Base-by-base conservation (phyloP, 257 asterid species). In the Jasminum sambac region DNA sequence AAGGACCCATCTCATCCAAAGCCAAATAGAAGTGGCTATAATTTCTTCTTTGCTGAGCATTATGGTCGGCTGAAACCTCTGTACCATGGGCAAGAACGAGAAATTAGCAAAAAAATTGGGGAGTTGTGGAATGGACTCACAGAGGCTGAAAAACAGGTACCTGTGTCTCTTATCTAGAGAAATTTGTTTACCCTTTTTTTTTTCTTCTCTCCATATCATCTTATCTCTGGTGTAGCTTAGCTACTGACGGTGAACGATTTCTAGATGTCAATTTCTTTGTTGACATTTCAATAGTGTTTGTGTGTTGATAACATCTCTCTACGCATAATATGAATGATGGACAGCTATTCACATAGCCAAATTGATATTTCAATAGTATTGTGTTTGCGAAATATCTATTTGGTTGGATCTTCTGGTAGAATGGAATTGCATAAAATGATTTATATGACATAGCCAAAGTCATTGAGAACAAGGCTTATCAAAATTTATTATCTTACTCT, bases 11-110 rank as follows among this genome's bases (percentile, higher is more conserved):
- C 89, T 70, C 84, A 82, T 69, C 98, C 99, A 37, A 91, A 86
- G 77, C 77, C 89, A 65, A 89, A 84, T 57, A 79, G 90, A 69
- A 95, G 95, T 46, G 98, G 99, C 8, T 95, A 95, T 74, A 89
- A 92, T 69, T 91, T 89, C 87, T 91, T 91, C 77, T 95, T 89
- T 39, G 92, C 90, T 6, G 99, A 95, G 88, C 96, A 91, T 64
- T 95, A 89, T 76, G 79, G 74, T 50, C 86, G 84, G 41, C 77
- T 95, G 79, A 85, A 89, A 84, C 95, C 94, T 59, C 73, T 82
- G 30, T 89, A 89, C 83, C 90, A 85, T 67, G 99, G 98, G 41
- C 95, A 89, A 72, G 98, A 89, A 85, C 86, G 86, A 87, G 85
- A 85, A 26, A 91, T 95, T 75, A 88, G 88, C 74, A 87, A 88